Evolutionary conservation across 2,329 filamentous ascomycete genomes (phyloP), one percentile per base, ranked within the genome.

Genomic region (Talaromyces sp.): DNA sequence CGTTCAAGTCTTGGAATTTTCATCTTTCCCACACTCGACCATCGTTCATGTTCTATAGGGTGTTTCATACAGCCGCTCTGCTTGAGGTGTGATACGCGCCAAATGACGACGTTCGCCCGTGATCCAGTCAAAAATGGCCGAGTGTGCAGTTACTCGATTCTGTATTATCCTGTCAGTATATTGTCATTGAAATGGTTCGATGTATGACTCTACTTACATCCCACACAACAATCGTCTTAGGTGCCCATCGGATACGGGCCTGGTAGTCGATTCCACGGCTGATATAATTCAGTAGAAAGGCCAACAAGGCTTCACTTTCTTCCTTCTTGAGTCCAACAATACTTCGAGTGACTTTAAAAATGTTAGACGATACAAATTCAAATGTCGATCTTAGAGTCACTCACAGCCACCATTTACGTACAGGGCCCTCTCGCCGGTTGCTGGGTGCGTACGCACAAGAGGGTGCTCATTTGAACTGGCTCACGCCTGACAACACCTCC

Each of bases 311-410:
- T 45, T 81, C 74, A 47, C 73, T 76, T 65, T 82, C 80, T 40
- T 79, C 75, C 63, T 80, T 75, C 67, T 81, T 81, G 31, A 80
- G 73, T 3, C 80, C 79, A 5, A 79, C 72, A 56, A 82, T 80
- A 49, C 76, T 56, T 5, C 65, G 54, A 8, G 65, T 63, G n/a
- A 66, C 65, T 66, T 47, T 5, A 19, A 25, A 8, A 17, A 15
- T 19, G n/a, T 36, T 13, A 22, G 34, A 22, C 8, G 13, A 31
- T 47, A 27, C 43, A 47, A 5, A 6, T 11, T 5, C 5, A 40
- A 61, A 19, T n/a, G 17, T 10, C 3, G 22, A 51, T 10, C 11
- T 75, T 11, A 25, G 10, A 38, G n/a, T 34, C 71, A 71, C 19
- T 73, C 76, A 64, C 75, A 76, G 29, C 70, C 74, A 1, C 68